These are phyloP conservation scores for Phytophthora constricta DNA, from an alignment of 352 stramenopile species.

Conservation along the genomic window DNA sequence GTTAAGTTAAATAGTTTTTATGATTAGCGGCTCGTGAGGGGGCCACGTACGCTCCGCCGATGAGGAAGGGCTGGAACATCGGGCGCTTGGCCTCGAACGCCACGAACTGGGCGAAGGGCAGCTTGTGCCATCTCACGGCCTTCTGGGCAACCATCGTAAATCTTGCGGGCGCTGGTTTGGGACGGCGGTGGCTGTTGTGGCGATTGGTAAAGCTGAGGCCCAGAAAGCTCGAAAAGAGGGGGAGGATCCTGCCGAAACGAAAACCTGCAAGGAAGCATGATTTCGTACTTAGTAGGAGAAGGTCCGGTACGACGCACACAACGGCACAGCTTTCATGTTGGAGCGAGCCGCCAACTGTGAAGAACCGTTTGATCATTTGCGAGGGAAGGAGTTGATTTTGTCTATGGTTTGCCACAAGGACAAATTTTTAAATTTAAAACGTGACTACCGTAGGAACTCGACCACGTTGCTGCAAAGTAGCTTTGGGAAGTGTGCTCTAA, in stretches of 20 bases:
- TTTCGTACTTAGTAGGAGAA: constrained; percentile 7
- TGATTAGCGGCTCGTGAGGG: neutral
- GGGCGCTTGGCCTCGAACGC: constrained; percentile 76
- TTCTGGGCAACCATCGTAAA: constrained; percentile 66
- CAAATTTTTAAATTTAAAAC: too few species aligned
- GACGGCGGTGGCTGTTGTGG: constrained; percentile 30
- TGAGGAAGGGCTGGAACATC: constrained; percentile 87
- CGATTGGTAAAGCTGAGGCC: constrained; percentile 12
- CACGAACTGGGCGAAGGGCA: constrained; percentile 81
- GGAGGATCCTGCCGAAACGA: neutral
- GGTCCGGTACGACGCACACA: too few species aligned
- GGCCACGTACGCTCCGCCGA: constrained; percentile 74
- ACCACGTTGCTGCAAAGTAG: too few species aligned
- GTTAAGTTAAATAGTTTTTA: neutral
- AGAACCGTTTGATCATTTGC: too few species aligned
- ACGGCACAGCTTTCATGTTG: too few species aligned
- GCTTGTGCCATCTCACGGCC: constrained; percentile 84
- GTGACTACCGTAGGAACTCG: too few species aligned
- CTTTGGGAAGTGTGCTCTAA: neutral
- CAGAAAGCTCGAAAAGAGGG: constrained; percentile 24
- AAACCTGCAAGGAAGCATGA: constrained; percentile 4
- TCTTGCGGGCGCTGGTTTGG: constrained; percentile 13
- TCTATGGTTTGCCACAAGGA: too few species aligned
- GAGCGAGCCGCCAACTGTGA: too few species aligned
- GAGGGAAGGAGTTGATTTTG: too few species aligned